Conservation (phyloP, 257 asterid species). For the Solanum pinnatisectum region DNA sequence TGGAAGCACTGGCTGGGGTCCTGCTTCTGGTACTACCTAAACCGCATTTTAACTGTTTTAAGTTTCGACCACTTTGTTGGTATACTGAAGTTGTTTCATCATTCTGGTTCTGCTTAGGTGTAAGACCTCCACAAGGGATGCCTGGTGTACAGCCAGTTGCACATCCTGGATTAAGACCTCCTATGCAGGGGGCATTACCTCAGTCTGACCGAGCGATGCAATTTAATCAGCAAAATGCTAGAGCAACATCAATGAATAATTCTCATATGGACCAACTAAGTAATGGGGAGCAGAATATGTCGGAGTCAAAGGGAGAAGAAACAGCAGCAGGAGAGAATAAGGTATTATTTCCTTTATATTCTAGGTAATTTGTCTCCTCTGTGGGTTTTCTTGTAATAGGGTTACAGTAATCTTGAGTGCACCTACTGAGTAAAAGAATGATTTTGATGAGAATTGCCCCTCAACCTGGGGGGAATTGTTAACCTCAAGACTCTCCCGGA, state of each 20-base stretch:
- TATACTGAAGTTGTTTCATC: background rate
- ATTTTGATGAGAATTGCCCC: background rate
- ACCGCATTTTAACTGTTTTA: slow-evolving; percentile 1
- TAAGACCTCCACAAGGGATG: slow-evolving; percentile 52
- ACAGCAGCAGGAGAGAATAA: slow-evolving; percentile 41
- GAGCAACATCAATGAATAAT: slow-evolving; percentile 36
- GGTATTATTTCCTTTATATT: slow-evolving; percentile 21
- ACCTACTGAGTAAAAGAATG: background rate
- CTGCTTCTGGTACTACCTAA: slow-evolving; percentile 44
- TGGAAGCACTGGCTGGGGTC: slow-evolving; percentile 59
- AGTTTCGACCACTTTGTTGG: background rate
- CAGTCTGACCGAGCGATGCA: slow-evolving; percentile 59
- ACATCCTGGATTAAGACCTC: slow-evolving; percentile 65
- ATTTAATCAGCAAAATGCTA: slow-evolving; percentile 41
- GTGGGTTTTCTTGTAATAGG: background rate
- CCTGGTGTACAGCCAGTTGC: slow-evolving; percentile 46
- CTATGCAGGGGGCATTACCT: slow-evolving; percentile 38
- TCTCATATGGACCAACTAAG: slow-evolving; percentile 35
- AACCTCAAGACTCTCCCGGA: background rate
- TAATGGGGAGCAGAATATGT: slow-evolving; percentile 43
- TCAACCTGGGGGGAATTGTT: background rate
- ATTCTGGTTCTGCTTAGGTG: slow-evolving; percentile 32
- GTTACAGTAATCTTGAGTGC: background rate
- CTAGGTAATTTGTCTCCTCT: background rate
- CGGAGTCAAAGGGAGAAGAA: slow-evolving; percentile 36